phyloP scores from a whole-genome alignment of 441 rosid species.

The Lepidium campestre region DNA sequence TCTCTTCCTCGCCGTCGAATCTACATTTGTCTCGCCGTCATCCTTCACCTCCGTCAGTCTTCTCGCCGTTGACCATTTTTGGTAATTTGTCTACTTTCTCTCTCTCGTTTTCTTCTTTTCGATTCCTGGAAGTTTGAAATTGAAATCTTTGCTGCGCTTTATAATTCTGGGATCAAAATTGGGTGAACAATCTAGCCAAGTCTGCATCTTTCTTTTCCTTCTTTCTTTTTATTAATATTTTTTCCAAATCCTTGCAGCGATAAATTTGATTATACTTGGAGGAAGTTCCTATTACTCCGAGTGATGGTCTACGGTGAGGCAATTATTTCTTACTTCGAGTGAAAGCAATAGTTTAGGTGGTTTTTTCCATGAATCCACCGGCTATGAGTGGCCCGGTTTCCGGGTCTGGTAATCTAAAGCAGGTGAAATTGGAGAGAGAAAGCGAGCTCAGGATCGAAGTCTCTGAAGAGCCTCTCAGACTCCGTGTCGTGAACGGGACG shows the following conservation, averaged over 20 bases:
- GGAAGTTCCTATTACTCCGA: not conserved
- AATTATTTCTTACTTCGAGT: not conserved
- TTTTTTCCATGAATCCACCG: constrained; percentile 29
- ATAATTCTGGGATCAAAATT: too few species aligned
- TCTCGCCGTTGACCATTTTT: not conserved
- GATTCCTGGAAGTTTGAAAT: too few species aligned
- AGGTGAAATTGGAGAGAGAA: constrained; percentile 76
- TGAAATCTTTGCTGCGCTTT: too few species aligned
- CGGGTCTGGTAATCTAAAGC: constrained; percentile 42
- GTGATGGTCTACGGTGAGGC: not conserved
- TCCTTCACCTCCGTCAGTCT: not conserved
- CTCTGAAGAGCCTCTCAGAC: constrained; percentile 60
- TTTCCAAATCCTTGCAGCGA: not conserved
- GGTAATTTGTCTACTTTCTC: not conserved
- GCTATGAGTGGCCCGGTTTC: constrained; percentile 30
- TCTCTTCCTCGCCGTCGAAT: not conserved
- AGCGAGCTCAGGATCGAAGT: constrained; percentile 87
- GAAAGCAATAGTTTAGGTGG: constrained; percentile 41
- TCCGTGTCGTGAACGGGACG: constrained; percentile 65
- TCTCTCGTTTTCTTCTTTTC: not conserved
- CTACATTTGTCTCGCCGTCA: not conserved
- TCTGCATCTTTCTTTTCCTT: not conserved
- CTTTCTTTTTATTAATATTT: not conserved
- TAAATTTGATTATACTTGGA: not conserved
- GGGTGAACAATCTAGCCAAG: not conserved